Evolutionary conservation across 148 eudicot species (phyloP).

Genomic region (Rhododendron williamsianum): DNA sequence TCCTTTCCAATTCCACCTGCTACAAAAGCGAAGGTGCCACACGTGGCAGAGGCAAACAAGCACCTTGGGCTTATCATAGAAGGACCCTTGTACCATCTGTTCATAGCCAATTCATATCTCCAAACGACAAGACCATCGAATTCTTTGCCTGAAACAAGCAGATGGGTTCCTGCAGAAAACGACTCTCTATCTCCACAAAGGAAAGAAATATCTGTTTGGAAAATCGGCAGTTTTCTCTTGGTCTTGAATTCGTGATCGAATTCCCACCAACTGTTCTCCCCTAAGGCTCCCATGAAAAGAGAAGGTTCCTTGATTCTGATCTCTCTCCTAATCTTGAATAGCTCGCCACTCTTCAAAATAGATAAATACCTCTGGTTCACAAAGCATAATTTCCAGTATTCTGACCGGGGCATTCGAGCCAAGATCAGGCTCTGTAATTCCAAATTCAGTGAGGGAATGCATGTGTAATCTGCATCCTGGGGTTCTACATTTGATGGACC

Average conservation of each 20-base stretch:
- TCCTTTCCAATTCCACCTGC: slow-evolving; percentile 54
- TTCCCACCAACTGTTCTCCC: slow-evolving; percentile 42
- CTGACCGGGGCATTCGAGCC: slow-evolving; percentile 36
- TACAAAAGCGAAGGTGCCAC: slow-evolving; percentile 46
- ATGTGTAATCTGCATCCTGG: slow-evolving; percentile 48
- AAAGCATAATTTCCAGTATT: slow-evolving; percentile 30
- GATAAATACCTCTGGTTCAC: slow-evolving; percentile 29
- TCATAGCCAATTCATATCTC: slow-evolving; percentile 49
- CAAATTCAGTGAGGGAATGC: slow-evolving; percentile 31
- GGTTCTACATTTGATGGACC: slow-evolving; percentile 22
- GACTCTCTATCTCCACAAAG: slow-evolving; percentile 55
- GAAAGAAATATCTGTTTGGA: slow-evolving; percentile 43
- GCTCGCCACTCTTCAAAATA: slow-evolving; percentile 37
- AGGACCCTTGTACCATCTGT: slow-evolving; percentile 57
- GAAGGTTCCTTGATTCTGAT: slow-evolving; percentile 37
- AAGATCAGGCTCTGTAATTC: slow-evolving; percentile 44
- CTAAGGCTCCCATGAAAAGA: slow-evolving; percentile 50
- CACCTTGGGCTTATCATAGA: slow-evolving; percentile 65
- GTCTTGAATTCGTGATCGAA: slow-evolving; percentile 44
- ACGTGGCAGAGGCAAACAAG: slow-evolving; percentile 69
- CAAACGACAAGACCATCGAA: slow-evolving; percentile 43
- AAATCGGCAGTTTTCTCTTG: slow-evolving; percentile 23
- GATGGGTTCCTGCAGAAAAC: slow-evolving; percentile 62
- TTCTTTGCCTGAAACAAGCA: slow-evolving; percentile 67
- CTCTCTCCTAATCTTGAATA: slow-evolving; percentile 43